Conservation (phyloP, 139 green algal genomes). For the Auxenochlorella protothecoides region DNA sequence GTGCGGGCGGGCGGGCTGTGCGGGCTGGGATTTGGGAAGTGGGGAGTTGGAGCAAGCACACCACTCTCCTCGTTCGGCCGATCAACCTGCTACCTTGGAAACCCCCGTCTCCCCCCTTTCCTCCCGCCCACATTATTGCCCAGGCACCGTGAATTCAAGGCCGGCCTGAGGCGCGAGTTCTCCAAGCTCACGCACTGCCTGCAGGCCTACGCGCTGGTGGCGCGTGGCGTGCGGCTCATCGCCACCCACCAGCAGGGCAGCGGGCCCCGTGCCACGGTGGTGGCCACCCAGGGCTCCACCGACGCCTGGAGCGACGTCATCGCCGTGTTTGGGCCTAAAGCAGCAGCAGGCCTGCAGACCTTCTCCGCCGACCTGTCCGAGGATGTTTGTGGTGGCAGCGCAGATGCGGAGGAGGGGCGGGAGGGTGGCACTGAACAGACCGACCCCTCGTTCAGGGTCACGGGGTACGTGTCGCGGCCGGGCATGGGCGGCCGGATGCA, state of each 20-base stretch:
- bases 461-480: no score
- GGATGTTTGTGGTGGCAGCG: no score
- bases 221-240: slow-evolving; percentile 40
- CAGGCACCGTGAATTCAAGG: slow-evolving; percentile 49
- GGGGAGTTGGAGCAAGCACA: no score
- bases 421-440: background rate
- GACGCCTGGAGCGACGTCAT: background rate
- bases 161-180: slow-evolving; percentile 79
- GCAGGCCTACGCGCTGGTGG: slow-evolving; percentile 66
- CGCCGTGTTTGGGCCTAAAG: no score
- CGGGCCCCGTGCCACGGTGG: slow-evolving; percentile 38
- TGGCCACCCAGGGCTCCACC: slow-evolving; percentile 43
- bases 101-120: background rate
- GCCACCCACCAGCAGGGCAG: slow-evolving; percentile 59
- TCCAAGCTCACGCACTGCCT: slow-evolving; percentile 52
- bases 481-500: no score
- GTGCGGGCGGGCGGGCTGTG: background rate
- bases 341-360: no score
- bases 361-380: no score
- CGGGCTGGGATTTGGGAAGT: background rate
- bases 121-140: background rate
- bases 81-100: no score
- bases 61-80: no score
- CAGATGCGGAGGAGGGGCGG: background rate
- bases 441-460: background rate